A percentile compares a stretch with the other conserved stretches of the same genome.
phyloP scores from a whole-genome alignment of 306 rosid genomes.

The Malus domestica region DNA sequence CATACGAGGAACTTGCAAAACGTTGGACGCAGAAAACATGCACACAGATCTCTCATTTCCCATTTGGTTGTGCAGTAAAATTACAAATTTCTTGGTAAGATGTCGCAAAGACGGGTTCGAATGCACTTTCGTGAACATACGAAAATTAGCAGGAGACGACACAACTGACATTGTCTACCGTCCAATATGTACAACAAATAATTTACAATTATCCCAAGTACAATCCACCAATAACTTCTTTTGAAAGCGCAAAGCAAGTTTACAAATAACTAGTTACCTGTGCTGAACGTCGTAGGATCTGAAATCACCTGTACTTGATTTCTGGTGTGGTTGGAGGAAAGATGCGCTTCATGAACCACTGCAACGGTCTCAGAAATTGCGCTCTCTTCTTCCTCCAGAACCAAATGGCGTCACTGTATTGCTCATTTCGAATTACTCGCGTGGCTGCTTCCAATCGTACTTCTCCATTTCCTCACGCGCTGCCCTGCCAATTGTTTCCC shows the following conservation, averaged over 20 bases:
- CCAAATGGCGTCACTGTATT: conserved; percentile 93
- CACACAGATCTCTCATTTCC: background rate
- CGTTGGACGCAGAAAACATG: background rate
- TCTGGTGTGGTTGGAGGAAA: conserved; percentile 57
- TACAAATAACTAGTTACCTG: conserved; percentile 18
- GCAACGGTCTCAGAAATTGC: conserved; percentile 59
- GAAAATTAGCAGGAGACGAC: background rate
- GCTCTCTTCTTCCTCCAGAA: conserved; percentile 92
- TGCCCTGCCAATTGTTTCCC: conserved; percentile 73
- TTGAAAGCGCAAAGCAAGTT: conserved; percentile 31
- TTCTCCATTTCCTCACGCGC: conserved; percentile 89
- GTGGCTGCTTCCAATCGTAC: conserved; percentile 96
- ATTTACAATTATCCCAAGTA: conserved; percentile 23
- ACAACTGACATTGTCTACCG: conserved; percentile 11
- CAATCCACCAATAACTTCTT: conserved; percentile 22
- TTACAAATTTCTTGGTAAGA: background rate
- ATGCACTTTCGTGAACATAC: background rate
- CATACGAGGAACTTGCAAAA: background rate
- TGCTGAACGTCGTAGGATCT: background rate
- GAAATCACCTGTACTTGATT: conserved; percentile 45
- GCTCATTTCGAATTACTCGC: conserved; percentile 61
- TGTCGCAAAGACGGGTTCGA: background rate
- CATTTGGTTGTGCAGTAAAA: background rate
- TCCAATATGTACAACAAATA: conserved; percentile 48
- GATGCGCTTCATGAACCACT: conserved; percentile 62